Base-by-base conservation (phyloP, 1,284 basidiomycete genomes). In the Sporisorium scitamineum region DNA sequence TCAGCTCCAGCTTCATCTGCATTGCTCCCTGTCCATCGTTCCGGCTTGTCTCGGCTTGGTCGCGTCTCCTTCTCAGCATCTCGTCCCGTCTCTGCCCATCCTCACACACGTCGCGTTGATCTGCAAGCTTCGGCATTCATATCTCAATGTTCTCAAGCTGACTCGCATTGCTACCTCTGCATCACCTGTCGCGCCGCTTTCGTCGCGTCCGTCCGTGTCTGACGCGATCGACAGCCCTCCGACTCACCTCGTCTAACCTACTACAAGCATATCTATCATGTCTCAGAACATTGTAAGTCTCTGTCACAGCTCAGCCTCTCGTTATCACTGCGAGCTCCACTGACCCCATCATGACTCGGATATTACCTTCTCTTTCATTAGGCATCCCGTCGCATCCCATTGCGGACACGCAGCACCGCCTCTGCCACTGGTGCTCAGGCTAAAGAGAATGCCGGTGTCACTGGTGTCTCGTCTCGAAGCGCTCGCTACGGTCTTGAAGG, bases 371-470 rank as follows among this genome's bases (percentile, higher is more conserved):
- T 53, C 53, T 22, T 14, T 24, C 32, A 29, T 9, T 52, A 76
- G 74, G 65, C 74, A 64, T 72, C 69, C 29, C 69, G 74, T 51
- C 61, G 74, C 54, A 71, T 72, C 61, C 74, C 74, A 45, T 59
- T 72, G 56, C 69, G 74, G 55, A 76, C 74, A 51, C 69, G 74
- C 31, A 76, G 70, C 66, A 72, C 69, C 50, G 65, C 66, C 53
- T 70, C 72, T 24, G 63, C 55, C 34, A 58, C 55, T 6, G 67
- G 72, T 6, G 56, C 65, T 9, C 70, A 76, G 54, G 62, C 74
- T n/a, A 76, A 71, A 22, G 74, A 76, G 66, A 76, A 76, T 37
- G 70, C 61, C 29, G 66, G 70, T 45, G 61, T 63, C 37, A 54
- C 64, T 3, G 57, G 60, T 37, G 48, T 66, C 65, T 44, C 68